Evolutionary conservation across 163 green algal species (phyloP).

Genomic region (Scenedesmus sp.): DNA sequence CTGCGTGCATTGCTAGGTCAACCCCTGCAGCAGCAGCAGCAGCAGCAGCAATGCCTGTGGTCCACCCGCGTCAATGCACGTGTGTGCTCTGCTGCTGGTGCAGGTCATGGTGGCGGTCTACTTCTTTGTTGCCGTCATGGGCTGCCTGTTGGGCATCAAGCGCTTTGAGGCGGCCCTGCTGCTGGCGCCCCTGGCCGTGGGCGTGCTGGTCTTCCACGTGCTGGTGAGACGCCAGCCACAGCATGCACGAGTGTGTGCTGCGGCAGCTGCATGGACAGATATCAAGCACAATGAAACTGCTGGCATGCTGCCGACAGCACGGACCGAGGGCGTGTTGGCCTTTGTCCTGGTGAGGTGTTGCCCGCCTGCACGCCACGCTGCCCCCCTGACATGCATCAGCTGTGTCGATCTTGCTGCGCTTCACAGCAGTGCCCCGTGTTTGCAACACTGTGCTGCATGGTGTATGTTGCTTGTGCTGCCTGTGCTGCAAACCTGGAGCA

Average conservation of each 20-base stretch:
- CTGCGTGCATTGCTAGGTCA: too few relatives aligned
- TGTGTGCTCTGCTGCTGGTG: background rate
- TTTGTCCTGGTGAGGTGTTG: background rate
- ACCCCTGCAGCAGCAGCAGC: too few relatives aligned
- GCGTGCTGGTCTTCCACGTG: conserved; percentile 45
- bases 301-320: background rate
- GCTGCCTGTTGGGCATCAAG: conserved; percentile 51
- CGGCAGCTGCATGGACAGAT: background rate
- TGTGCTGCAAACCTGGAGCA: too few relatives aligned
- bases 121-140: conserved; percentile 52
- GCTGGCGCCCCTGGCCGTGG: conserved; percentile 38
- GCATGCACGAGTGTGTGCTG: background rate
- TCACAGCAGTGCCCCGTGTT: too few relatives aligned
- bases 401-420: background rate
- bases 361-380: background rate
- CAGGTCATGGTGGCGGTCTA: conserved; percentile 51
- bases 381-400: background rate
- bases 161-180: conserved; percentile 37
- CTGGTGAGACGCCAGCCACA: conserved; percentile 6
- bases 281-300: too few relatives aligned
- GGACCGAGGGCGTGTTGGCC: background rate
- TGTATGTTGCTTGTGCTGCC: too few relatives aligned
- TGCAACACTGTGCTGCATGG: too few relatives aligned
- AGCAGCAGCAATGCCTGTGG: too few relatives aligned
- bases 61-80: background rate